A percentile compares a stretch with the other conserved stretches of the same genome.
Conservation (phyloP, 495 filamentous ascomycete genomes). For the Aspergillus saccharolyticus region DNA sequence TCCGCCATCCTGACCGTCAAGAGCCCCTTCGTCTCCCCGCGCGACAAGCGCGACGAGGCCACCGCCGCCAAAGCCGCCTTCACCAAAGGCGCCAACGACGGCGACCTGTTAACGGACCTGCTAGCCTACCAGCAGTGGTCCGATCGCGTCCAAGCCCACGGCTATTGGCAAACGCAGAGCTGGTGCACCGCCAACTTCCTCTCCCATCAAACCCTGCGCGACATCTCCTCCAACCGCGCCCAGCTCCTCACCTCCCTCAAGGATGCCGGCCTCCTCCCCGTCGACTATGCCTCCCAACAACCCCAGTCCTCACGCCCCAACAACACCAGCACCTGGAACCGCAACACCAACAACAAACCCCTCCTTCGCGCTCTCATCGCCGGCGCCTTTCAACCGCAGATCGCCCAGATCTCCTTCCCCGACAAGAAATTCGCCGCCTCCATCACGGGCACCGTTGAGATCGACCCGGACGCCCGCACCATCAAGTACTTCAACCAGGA, state of each 20-base stretch:
- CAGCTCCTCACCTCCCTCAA: conserved; percentile 84
- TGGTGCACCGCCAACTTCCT: conserved; percentile 91
- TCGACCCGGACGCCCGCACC: conserved; percentile 85
- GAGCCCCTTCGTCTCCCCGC: conserved; percentile 78
- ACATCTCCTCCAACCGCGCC: conserved; percentile 78
- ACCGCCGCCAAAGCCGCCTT: conserved; percentile 73
- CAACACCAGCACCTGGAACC: conserved; percentile 33
- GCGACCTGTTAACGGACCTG: conserved; percentile 83
- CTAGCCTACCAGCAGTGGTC: conserved; percentile 79
- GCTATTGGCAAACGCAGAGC: conserved; percentile 56
- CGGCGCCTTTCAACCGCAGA: conserved; percentile 83
- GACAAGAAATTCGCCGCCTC: conserved; percentile 90
- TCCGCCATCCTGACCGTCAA: conserved; percentile 81
- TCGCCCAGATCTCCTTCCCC: conserved; percentile 85
- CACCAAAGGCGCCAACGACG: conserved; percentile 55
- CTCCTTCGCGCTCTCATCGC: conserved; percentile 87
- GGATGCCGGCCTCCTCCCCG: conserved; percentile 74
- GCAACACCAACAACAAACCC: conserved; percentile 48
- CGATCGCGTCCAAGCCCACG: conserved; percentile 49
- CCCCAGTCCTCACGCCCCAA: conserved; percentile 12
- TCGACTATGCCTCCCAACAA: conserved; percentile 35
- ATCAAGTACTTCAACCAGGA: conserved; percentile 91
- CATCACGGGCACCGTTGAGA: conserved; percentile 77
- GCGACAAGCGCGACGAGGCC: conserved; percentile 74
- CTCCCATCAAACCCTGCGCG: conserved; percentile 72